phyloP scores from a whole-genome alignment of 2,329 filamentous ascomycete species.

The Orbilia blumenaviensis region DNA sequence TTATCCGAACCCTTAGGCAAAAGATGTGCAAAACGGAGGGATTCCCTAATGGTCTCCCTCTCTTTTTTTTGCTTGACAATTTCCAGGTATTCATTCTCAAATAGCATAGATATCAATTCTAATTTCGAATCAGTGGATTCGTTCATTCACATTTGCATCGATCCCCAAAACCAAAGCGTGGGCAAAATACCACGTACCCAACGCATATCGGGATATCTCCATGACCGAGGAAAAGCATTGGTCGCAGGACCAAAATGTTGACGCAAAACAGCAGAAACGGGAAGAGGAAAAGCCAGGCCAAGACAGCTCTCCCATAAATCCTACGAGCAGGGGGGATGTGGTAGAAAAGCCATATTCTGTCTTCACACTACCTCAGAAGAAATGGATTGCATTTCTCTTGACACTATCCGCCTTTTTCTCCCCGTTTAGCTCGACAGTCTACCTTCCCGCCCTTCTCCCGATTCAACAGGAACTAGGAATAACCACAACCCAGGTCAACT shows the following conservation, averaged over 20 bases:
- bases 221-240: neutral
- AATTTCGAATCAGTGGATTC: no score
- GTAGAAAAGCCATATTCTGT: slow-evolving; percentile 16
- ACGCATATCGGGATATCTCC: slow-evolving; percentile 12
- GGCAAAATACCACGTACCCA: slow-evolving; percentile 29
- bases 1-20: slow-evolving; percentile 11
- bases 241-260: neutral
- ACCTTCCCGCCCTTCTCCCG: slow-evolving; percentile 66
- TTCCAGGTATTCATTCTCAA: neutral
- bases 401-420: slow-evolving; percentile 49
- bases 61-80: neutral
- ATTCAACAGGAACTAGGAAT: slow-evolving; percentile 66
- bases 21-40: neutral
- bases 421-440: slow-evolving; percentile 62
- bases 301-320: neutral
- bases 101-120: no score
- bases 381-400: slow-evolving; percentile 37
- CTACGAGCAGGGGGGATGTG: neutral
- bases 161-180: neutral
- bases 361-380: slow-evolving; percentile 28
- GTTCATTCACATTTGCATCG: neutral
- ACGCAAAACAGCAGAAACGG: slow-evolving; percentile 10
- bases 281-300: slow-evolving; percentile 10
- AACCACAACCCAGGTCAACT: slow-evolving; percentile 62
- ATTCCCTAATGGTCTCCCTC: neutral